phyloP scores from a whole-genome alignment of 345 rosid genomes.

The Nasturtium officinale region DNA sequence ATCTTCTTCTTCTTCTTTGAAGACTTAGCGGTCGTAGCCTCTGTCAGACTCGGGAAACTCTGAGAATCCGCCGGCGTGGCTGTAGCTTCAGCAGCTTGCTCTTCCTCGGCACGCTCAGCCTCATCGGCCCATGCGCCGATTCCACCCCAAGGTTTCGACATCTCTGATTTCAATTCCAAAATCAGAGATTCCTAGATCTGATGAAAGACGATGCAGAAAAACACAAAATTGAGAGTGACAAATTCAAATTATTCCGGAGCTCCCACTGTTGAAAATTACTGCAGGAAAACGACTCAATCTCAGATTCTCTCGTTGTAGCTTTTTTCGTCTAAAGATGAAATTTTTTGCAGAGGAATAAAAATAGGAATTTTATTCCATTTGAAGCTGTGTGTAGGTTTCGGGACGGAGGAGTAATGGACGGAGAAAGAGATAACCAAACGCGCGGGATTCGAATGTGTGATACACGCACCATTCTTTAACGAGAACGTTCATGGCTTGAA shows the following conservation, averaged over 20 bases:
- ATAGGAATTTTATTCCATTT: conserved; percentile 10
- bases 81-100: conserved; percentile 49
- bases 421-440: conserved; percentile 28
- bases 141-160: conserved; percentile 76
- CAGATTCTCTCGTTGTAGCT: conserved; percentile 20
- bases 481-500: conserved; percentile 7
- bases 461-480: conserved; percentile 28
- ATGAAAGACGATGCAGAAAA: background rate
- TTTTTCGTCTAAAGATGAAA: conserved; percentile 22
- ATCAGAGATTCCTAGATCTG: conserved; percentile 28
- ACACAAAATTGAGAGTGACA: conserved; percentile 8
- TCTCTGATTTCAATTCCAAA: conserved; percentile 36
- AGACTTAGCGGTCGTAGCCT: conserved; percentile 63
- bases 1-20: conserved; percentile 86
- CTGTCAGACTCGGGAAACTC: conserved; percentile 82
- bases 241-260: conserved; percentile 55
- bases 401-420: conserved; percentile 38
- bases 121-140: conserved; percentile 98
- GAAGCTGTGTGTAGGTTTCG: conserved; percentile 27
- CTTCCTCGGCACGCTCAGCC: conserved; percentile 79
- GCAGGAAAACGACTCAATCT: conserved; percentile 24
- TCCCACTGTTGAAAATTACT: conserved; percentile 47
- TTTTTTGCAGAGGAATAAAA: background rate
- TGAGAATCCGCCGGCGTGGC: conserved; percentile 45
- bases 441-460: conserved; percentile 4